Base-by-base conservation (phyloP, 2,329 filamentous ascomycete species). In the Pseudogymnoascus sp. region DNA sequence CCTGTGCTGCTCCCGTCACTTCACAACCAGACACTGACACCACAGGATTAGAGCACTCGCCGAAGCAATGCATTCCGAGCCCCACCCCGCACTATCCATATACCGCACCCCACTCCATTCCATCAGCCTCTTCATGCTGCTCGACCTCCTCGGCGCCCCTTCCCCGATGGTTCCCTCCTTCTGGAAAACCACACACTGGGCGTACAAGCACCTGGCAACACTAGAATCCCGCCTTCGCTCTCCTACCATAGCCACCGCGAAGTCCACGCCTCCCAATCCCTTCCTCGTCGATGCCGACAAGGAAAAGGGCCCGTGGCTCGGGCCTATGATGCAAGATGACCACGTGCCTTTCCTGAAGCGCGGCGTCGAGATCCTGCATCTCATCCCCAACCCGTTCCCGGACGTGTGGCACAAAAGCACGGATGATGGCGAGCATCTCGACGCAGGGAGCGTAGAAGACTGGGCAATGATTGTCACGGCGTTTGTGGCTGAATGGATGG, bases 401-500 rank as follows among this genome's bases (percentile, higher is more conserved):
- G 60, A 67, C 0, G 88, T 95, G 1, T 99, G 94, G 94, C 94
- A 99, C 75, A 87, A 80, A 1, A 84, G 92, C 69, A 77, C 86
- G 0, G 94, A 99, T 71, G 87, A 96, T 68, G 93, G 85, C 1
- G 85, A 87, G 66, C 89, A 97, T 74, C 76, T 99, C 61, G 91
- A 99, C 73, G 77, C 87, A 66, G 79, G 84, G 7, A 93, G 89
- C 0, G 84, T 92, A 36, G 83, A 89, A 68, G 94, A 99, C 73
- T 99, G 94, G 94, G 84, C 88, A 15, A 86, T 83, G 72, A 86
- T 99, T 58, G 79, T 93, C 5, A 87, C 89, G 0, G 92, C 86
- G 0, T 99, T 97, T 76, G 83, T 86, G 35, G 87, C 89, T 0
- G 93, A 97, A 75, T 97, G 92, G 92, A 84, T 97, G 83, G 92